Evolutionary conservation across 192 early-diverging fungal genomes (phyloP), one percentile per base, ranked within the genome.

Genomic region (Gamsiella multidivaricata): DNA sequence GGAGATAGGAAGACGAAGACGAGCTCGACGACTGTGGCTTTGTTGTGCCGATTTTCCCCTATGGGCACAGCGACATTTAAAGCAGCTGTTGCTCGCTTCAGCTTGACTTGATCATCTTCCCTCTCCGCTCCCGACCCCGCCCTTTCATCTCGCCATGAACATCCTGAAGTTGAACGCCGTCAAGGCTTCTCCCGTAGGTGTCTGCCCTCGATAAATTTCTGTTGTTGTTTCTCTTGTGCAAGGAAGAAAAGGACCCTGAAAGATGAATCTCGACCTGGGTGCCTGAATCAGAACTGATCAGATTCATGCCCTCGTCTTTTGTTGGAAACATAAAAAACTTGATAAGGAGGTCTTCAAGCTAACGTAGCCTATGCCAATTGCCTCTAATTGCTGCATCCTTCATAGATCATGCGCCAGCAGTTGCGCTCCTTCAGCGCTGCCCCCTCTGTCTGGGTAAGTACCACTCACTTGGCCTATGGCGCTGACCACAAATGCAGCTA

Each of bases 141-240:
- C 22, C 42, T 32, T 34, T 18, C 43, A 15, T 15, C 22, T 23
- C 57, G 33, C 51, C 72, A 76, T 76, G 72, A 76, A 76, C 72
- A 76, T 76, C 53, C 31, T 76, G 55, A 76, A 76, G 72, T 46
- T 78, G 74, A 78, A 78, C 61, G 74, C 74, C 74, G 47, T 49
- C 59, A 78, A 63, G 74, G 74, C 65, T 6, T 42, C 74, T 57
- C 74, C 74, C 23, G 74, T 78, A 49, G 58, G 65, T 61, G n/a
- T 18, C n/a, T n/a, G n/a, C n/a, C 50, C n/a, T n/a, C n/a, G n/a
- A n/a, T n/a, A n/a, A n/a, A n/a, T n/a, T n/a, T 41, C 39, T 41
- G 8, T 41, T 23, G 25, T 52, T 37, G 36, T 22, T 18, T 22
- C 5, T 39, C 32, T n/a, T n/a, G n/a, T n/a, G n/a, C n/a, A 41